Conservation (phyloP, 2,329 filamentous ascomycete species). For the Fusarium buxicola region DNA sequence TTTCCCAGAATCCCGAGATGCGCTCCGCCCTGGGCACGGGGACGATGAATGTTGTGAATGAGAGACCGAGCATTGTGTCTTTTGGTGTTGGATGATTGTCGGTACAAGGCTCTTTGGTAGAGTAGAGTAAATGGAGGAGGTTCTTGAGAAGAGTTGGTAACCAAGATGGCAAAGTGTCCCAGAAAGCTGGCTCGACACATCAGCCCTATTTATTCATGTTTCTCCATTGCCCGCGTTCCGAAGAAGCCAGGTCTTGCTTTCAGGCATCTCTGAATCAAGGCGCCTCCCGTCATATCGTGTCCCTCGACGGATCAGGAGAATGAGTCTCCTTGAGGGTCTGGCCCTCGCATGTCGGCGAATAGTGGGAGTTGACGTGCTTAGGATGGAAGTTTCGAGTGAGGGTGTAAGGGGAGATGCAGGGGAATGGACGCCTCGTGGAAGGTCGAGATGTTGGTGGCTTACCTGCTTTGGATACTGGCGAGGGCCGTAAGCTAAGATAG, state of each 20-base stretch:
- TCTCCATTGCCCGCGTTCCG: background rate
- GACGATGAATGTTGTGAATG: slow-evolving; percentile 30
- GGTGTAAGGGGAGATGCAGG: background rate
- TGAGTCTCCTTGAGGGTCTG: too few species aligned
- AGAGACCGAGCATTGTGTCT: slow-evolving; percentile 38
- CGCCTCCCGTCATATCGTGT: background rate
- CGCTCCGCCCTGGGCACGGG: slow-evolving; percentile 24
- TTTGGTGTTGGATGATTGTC: background rate
- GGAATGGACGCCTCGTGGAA: background rate
- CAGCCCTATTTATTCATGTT: slow-evolving; percentile 1
- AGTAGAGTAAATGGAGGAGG: background rate
- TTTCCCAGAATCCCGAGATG: slow-evolving; percentile 20
- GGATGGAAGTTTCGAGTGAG: too few species aligned
- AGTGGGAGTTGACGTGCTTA: too few species aligned
- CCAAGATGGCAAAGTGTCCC: background rate
- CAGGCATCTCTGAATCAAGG: background rate
- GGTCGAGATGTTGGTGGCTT: slow-evolving; percentile 1
- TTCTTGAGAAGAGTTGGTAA: background rate
- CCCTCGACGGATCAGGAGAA: too few species aligned
- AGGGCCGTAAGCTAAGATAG: background rate
- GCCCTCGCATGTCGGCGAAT: too few species aligned
- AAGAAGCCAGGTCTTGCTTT: background rate
- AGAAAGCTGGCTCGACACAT: background rate
- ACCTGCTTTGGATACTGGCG: background rate
- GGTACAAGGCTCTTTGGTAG: too few species aligned